A percentile compares a stretch with the other conserved stretches of the same genome.
Evolutionary conservation across 331 rosid genomes (phyloP).

Genomic region (Malus hybrid): DNA sequence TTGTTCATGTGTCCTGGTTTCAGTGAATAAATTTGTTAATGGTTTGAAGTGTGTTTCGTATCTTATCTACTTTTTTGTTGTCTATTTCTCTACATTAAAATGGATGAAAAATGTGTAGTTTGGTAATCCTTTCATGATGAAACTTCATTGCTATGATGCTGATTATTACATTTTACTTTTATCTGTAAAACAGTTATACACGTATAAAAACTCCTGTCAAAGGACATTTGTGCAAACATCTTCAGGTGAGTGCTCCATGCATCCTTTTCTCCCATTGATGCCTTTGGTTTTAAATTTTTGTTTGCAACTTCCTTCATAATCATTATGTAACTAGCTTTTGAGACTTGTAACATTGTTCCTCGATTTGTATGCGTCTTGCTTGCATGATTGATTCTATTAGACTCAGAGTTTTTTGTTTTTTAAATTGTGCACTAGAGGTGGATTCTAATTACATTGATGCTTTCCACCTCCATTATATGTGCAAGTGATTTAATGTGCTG

Average conservation of each 20-base stretch:
- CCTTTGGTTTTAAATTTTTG: background rate
- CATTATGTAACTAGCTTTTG: background rate
- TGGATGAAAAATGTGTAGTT: background rate
- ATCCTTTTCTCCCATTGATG: background rate
- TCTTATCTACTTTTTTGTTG: background rate
- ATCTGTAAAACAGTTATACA: slow-evolving; percentile 44
- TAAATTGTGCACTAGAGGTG: background rate
- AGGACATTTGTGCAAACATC: slow-evolving; percentile 81
- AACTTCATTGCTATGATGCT: slow-evolving; percentile 7
- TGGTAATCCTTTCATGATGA: background rate
- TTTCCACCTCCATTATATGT: background rate
- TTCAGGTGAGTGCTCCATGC: slow-evolving; percentile 50
- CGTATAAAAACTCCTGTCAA: slow-evolving; percentile 86
- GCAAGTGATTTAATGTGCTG: background rate
- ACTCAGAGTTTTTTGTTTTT: background rate
- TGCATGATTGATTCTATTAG: background rate
- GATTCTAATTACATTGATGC: background rate
- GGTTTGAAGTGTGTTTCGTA: background rate
- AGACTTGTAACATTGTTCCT: background rate
- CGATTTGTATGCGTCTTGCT: background rate
- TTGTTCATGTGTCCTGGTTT: background rate
- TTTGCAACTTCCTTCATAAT: background rate
- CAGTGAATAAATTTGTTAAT: background rate
- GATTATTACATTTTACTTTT: slow-evolving; percentile 13
- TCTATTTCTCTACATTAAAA: background rate